Base-by-base conservation (phyloP, 2,329 filamentous ascomycete species). In the Chrysosporium keratinophilum region DNA sequence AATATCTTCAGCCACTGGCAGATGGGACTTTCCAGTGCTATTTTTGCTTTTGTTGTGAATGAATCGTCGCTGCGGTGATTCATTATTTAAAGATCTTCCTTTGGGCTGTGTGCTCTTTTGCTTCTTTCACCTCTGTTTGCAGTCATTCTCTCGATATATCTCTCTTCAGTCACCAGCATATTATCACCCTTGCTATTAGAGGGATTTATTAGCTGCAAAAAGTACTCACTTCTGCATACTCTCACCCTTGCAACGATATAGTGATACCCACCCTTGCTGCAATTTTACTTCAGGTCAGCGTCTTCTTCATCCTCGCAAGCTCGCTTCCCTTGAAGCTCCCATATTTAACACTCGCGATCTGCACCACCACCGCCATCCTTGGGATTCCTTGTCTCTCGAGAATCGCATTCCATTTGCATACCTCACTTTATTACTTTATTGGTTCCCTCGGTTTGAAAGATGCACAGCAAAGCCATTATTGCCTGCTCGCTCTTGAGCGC, bases 401-500 rank as follows among this genome's bases (percentile, higher is more conserved):
- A 23, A 15, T 42, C n/a, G 37, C 39, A 42, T 50, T 49, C 33
- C 20, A 40, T 49, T 41, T 49, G 46, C 46, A 23, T 39, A 44
- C 23, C 11, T 28, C 12, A 7, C 31, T 44, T 42, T 31, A n/a
- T 1, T 33, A 19, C 40, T 41, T 40, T 23, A 10, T 39, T 40
- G 28, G 37, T 40, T 33, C 19, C 9, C 10, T 17, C n/a, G 14
- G 37, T 28, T 28, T 28, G n/a, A 28, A 58, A n/a, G 46, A 63
- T 63, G 60, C 54, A 61, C 46, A 46, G 58, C 40, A 56, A 56
- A 41, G 31, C 61, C 40, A 19, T 64, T 43, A 34, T 60, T 37
- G 52, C 55, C 42, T 50, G 57, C 42, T 54, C 59, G 45, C 52
- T 64, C 28, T 33, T 59, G 41, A 54, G 62, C 56, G 52, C 64